These are phyloP conservation scores for Phyllosticta ampelicida DNA, from an alignment of 2,329 filamentous ascomycete genomes.

Conservation along the genomic window DNA sequence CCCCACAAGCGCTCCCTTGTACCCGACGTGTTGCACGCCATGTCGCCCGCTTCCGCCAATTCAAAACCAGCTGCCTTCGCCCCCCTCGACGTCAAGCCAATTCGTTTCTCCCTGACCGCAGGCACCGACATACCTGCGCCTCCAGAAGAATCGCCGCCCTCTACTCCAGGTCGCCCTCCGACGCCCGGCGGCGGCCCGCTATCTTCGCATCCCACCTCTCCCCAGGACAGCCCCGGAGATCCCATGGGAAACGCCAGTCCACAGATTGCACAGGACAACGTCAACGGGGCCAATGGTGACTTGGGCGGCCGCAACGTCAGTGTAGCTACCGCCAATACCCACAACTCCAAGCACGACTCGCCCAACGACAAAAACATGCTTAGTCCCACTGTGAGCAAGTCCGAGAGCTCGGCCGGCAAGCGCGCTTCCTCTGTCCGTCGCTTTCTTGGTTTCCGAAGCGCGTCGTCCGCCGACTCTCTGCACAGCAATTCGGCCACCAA, in stretches of 20 bases:
- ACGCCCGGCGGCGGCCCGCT: constrained; percentile 29
- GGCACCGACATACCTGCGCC: constrained; percentile 32
- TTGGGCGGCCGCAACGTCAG: constrained; percentile 6
- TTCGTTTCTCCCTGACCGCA: constrained; percentile 33
- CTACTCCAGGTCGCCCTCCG: constrained; percentile 25
- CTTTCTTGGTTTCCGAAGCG: constrained; percentile 28
- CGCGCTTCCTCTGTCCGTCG: constrained; percentile 31
- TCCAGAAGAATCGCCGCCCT: constrained; percentile 29
- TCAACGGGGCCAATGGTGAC: constrained; percentile 7
- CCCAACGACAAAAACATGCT: constrained; percentile 7
- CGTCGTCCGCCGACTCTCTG: constrained; percentile 27
- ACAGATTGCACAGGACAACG: constrained; percentile 21
- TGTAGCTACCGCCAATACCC: constrained; percentile 5
- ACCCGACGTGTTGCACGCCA: not conserved
- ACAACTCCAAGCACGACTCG: not conserved
- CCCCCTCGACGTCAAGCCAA: constrained; percentile 16
- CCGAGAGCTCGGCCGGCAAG: constrained; percentile 17
- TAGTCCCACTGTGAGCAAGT: constrained; percentile 16
- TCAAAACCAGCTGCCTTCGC: constrained; percentile 5
- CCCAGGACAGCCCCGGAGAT: constrained; percentile 11
- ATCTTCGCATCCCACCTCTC: constrained; percentile 31
- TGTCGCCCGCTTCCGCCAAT: not conserved
- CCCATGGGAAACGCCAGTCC: constrained; percentile 16
- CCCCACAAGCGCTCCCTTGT: not conserved
- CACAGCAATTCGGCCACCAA: constrained; percentile 6